Conservation (phyloP, 768 basidiomycete species). For the Tylopilus rubrobrunneus region DNA sequence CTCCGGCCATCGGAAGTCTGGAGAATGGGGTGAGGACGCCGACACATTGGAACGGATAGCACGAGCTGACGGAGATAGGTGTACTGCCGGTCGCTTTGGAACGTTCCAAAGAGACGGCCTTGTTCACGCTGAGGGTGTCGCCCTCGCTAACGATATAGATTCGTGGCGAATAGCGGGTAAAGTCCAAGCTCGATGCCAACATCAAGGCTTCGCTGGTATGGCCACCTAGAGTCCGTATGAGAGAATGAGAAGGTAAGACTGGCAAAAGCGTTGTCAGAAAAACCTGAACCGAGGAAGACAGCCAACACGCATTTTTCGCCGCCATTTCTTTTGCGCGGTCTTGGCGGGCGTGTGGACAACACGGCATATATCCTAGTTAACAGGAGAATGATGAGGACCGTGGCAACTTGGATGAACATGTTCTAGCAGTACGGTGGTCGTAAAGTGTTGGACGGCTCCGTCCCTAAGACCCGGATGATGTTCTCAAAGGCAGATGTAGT, state of each 20-base stretch:
- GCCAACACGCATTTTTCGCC: slow-evolving; percentile 51
- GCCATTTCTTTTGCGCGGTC: slow-evolving; percentile 10
- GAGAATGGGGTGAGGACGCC: slow-evolving; percentile 8
- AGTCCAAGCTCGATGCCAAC: slow-evolving; percentile 70
- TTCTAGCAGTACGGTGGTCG: neutral
- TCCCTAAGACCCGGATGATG: neutral
- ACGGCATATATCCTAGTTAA: slow-evolving; percentile 18
- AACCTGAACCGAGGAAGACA: slow-evolving; percentile 93
- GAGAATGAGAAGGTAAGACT: neutral
- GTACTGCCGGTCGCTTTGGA: slow-evolving; percentile 11
- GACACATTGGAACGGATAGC: neutral
- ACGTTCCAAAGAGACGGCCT: slow-evolving; percentile 64
- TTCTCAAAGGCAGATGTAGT: neutral
- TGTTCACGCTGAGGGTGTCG: slow-evolving; percentile 72
- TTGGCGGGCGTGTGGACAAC: slow-evolving; percentile 10
- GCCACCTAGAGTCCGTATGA: slow-evolving; percentile 57
- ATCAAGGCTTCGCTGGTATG: slow-evolving; percentile 87
- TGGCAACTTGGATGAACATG: slow-evolving; percentile 15
- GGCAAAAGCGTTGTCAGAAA: slow-evolving; percentile 19
- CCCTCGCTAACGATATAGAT: slow-evolving; percentile 81
- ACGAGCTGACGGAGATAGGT: slow-evolving; percentile 14
- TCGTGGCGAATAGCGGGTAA: slow-evolving; percentile 68
- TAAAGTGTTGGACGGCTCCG: no score
- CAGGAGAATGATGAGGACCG: slow-evolving; percentile 11
- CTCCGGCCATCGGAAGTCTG: slow-evolving; percentile 3